Conservation (phyloP, 1,284 basidiomycete species). For the Coniferiporia sulphurascens region DNA sequence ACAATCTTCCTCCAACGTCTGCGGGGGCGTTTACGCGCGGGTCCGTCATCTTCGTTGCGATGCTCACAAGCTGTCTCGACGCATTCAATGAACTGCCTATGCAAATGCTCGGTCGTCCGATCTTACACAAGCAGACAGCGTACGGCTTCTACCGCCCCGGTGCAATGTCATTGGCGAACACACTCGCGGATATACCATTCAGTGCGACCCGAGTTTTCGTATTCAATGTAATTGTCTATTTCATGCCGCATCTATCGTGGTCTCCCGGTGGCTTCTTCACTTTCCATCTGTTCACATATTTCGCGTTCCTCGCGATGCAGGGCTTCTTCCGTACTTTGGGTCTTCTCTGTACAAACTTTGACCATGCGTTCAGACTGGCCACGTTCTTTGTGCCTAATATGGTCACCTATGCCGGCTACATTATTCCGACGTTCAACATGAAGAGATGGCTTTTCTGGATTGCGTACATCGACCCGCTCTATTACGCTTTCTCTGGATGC, state of each 20-base stretch:
- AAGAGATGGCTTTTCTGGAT: constrained; percentile 89
- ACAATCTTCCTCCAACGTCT: constrained; percentile 67
- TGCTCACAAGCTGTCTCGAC: constrained; percentile 72
- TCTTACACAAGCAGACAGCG: constrained; percentile 59
- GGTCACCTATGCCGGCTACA: constrained; percentile 66
- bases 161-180: constrained; percentile 69
- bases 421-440: constrained; percentile 72
- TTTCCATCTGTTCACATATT: constrained; percentile 62
- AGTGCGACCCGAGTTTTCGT: constrained; percentile 58
- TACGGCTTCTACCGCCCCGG: constrained; percentile 82
- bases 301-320: constrained; percentile 62
- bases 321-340: constrained; percentile 74
- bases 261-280: constrained; percentile 67
- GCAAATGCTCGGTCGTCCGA: constrained; percentile 75
- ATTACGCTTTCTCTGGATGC: constrained; percentile 73
- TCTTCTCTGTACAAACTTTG: constrained; percentile 57
- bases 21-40: constrained; percentile 86
- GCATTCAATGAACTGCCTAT: constrained; percentile 75
- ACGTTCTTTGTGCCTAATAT: constrained; percentile 65
- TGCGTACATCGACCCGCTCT: constrained; percentile 23
- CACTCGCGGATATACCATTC: constrained; percentile 73
- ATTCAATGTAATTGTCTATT: constrained; percentile 72
- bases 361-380: constrained; percentile 55
- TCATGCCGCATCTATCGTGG: constrained; percentile 61
- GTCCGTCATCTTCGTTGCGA: constrained; percentile 71